Conservation (phyloP, 148 eudicot species). For the Camellia sinensis region DNA sequence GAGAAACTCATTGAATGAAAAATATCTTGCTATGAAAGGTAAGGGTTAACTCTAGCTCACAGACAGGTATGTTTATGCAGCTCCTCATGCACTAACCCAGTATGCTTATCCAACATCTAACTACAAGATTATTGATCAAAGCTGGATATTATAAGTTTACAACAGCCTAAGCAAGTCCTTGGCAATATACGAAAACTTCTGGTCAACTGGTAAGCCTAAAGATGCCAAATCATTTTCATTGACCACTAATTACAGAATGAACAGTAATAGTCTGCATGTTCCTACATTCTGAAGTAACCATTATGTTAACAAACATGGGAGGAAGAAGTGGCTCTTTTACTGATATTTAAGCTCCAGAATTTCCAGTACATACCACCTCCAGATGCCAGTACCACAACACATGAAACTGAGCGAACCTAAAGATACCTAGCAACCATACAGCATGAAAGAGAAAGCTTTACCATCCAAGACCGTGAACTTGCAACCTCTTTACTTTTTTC, state of each 20-base stretch:
- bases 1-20: background rate
- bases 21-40: background rate
- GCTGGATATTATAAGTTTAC: background rate
- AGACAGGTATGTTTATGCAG: too few species aligned
- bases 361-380: constrained; percentile 1
- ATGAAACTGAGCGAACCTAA: background rate
- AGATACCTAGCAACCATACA: background rate
- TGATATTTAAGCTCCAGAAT: constrained; percentile 1
- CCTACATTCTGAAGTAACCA: background rate
- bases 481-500: background rate
- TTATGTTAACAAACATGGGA: background rate
- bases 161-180: background rate
- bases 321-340: background rate
- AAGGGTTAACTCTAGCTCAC: background rate
- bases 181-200: background rate
- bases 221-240: background rate
- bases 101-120: background rate
- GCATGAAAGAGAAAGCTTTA: background rate
- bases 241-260: background rate
- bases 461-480: background rate
- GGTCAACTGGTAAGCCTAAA: background rate
- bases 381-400: background rate
- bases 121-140: background rate
- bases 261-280: background rate
- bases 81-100: background rate